Evolutionary conservation across 148 eudicot genomes (phyloP).

Genomic region (Euryodendron excelsum): DNA sequence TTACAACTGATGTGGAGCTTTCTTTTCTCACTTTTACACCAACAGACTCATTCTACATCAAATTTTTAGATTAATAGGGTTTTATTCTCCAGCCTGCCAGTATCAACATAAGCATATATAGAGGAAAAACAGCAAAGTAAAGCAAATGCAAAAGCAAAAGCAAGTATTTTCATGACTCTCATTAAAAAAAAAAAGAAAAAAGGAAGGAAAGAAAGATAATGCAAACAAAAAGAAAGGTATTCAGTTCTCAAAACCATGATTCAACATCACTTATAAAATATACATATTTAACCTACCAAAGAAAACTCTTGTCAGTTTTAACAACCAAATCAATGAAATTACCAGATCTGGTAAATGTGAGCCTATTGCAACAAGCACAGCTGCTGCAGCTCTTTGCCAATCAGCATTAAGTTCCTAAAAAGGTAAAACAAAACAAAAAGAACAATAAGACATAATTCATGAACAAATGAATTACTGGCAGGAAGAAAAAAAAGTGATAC

Average conservation of each 20-base stretch:
- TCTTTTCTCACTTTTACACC: background rate
- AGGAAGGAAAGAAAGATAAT: background rate
- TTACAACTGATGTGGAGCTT: background rate
- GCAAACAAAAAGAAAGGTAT: background rate
- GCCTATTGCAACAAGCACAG: slow-evolving; percentile 90
- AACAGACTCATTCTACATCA: background rate
- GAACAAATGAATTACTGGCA: background rate
- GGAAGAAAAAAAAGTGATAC: background rate
- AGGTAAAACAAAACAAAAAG: slow-evolving; percentile 12
- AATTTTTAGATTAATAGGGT: background rate
- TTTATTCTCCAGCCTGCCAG: background rate
- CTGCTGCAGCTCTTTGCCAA: slow-evolving; percentile 95
- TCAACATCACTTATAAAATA: background rate
- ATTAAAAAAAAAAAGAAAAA: background rate
- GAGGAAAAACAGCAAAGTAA: background rate
- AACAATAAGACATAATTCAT: background rate
- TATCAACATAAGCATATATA: background rate
- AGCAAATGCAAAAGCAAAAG: background rate
- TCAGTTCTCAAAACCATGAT: background rate
- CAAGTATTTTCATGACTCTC: background rate
- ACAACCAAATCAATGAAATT: slow-evolving; percentile 34
- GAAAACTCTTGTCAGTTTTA: background rate
- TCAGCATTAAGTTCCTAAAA: slow-evolving; percentile 80
- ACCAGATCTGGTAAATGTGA: slow-evolving; percentile 90
- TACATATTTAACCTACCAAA: background rate